Evolutionary conservation across 176 grass and related monocot species (phyloP).

Genomic region (Olyra latifolia): DNA sequence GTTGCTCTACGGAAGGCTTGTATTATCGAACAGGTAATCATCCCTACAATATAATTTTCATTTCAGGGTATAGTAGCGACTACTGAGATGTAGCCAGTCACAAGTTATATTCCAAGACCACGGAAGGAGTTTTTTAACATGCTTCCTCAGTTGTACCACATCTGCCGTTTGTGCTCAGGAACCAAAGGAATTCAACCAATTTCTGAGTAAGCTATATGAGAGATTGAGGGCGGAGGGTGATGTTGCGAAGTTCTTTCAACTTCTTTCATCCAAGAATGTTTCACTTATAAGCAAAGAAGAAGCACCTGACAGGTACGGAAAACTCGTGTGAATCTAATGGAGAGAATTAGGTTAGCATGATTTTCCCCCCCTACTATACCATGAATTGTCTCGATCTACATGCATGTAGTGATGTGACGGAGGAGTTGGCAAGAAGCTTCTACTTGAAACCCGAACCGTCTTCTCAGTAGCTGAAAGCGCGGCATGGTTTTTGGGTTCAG

Average conservation of each 20-base stretch:
- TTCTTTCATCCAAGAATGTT: conserved; percentile 66
- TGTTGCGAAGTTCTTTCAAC: conserved; percentile 59
- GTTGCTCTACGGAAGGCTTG: conserved; percentile 72
- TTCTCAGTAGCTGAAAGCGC: conserved; percentile 27
- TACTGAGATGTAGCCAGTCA: not conserved
- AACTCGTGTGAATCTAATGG: not conserved
- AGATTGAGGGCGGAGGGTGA: conserved; percentile 37
- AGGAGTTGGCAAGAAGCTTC: conserved; percentile 51
- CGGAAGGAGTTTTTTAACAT: not conserved
- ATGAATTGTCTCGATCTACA: not conserved
- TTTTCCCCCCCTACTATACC: not conserved
- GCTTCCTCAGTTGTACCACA: not conserved
- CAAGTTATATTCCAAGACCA: conserved; percentile 13
- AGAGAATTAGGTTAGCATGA: not conserved
- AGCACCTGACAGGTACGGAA: conserved; percentile 79
- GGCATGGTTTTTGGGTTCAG: not conserved
- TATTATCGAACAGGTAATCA: conserved; percentile 90
- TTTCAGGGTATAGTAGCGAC: conserved; percentile 11
- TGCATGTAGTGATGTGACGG: conserved; percentile 40
- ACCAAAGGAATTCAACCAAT: conserved; percentile 82
- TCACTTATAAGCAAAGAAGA: conserved; percentile 83
- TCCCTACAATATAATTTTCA: not conserved
- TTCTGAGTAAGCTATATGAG: conserved; percentile 48
- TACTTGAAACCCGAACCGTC: conserved; percentile 29
- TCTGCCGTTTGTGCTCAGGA: conserved; percentile 49